Evolutionary conservation across 225 moss, liverwort and hornwort genomes (phyloP), one percentile per base, ranked within the genome.

Genomic region (Marchantia polymorpha): DNA sequence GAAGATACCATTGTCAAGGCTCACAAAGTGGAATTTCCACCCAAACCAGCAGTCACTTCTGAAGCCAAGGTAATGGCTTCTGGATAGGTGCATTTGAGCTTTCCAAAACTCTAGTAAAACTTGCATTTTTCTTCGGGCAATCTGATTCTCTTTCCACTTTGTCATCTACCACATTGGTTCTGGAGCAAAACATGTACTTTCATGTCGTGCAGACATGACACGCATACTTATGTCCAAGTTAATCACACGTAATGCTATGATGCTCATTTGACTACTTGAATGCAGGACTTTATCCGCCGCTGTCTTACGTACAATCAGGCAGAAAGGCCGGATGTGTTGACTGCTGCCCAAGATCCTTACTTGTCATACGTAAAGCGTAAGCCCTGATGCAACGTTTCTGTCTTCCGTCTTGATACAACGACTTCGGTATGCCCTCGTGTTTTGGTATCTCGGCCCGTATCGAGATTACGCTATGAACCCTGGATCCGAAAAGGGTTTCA

Each of bases 1-100:
- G 96, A 96, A 87, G 96, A 96, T 74, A 96, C 94, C 31, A 96
- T 96, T 73, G 88, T 96, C 71, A 96, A 91, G 85, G 96, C 96
- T 31, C 91, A 93, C 83, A 94, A 90, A 77, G 96, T 96, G 81
- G 96, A 96, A 66, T 96, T 96, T 81, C 94, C 96, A 61, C 56
- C 88, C 13, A 91, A 94, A 77, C 94, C 96, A 39, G 90, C 92
- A 59, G 96, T 94, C 39, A 94, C 96, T 52, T 82, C 83, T 80
- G 96, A 96, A 79, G 96, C 94, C 39, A 94, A 96, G 93, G 96
- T 96, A 87, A 71, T 47, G 17, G 68, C 2, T 48, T 13, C 25
- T 52, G 4, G 27, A 65, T 27, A 53, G 1, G 27, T 56, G 19
- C 56, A 56, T 12, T 19, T 5, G 2, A 39, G 39, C 39, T 5